Base-by-base conservation (phyloP, 257 asterid species). In the Solanum rostratum region DNA sequence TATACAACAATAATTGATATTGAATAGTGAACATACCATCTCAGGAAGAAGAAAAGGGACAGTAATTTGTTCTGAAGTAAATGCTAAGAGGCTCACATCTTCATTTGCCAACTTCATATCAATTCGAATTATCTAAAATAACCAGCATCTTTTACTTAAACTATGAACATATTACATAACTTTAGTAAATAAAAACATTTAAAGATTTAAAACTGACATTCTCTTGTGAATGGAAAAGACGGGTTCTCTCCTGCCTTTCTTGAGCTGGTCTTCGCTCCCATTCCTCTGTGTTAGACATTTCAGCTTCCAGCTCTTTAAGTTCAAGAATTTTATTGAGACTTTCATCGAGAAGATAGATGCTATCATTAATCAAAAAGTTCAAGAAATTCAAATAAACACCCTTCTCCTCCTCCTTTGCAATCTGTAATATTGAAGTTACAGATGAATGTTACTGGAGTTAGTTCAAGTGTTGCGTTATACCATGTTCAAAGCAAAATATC, bases 61-160 rank as follows among this genome's bases (percentile, higher is more conserved):
- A 24, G 91, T 95, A 86, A 97, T 97, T 95, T 97, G 97, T 85
- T 95, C 99, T 24, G 99, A 95, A 63, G 99, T 95, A 85, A 95
- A 95, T 50, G 97, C 92, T 89, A 97, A 91, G 95, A 97, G 50
- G 92, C 93, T 92, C 88, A 97, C 98, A 87, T 95, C 98, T 93
- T 97, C 98, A 89, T 92, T 97, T 66, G 98, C 99, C 94, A 97
- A 88, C 88, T 95, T 95, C 98, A 97, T 94, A 88, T 97, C 98
- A 88, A 95, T 94, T 88, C 94, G 94, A 85, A 97, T 95, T 86
- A 97, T 97, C 98, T 97, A 87, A 79, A 57, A 76, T 65, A 90
- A n/a, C 59, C 53, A 87, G 81, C 71, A 73, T 81, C 37, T 27
- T 82, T 66, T 87, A 83, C 82, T 83, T 73, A 22, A 84, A 83